phyloP scores from a whole-genome alignment of 768 basidiomycete genomes.

The Leccinum subgranulosum region DNA sequence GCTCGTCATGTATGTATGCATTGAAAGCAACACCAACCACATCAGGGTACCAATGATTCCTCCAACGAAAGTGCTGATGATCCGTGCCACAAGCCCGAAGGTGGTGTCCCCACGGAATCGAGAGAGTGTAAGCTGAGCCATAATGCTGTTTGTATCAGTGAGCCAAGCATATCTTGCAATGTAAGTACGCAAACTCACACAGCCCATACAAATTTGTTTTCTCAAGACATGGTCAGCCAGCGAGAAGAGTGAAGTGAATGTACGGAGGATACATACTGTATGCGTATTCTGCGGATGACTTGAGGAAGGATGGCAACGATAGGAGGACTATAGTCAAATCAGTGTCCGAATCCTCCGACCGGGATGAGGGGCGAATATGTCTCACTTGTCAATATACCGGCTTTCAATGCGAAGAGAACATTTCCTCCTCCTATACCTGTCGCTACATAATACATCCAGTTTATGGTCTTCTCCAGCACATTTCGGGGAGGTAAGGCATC shows the following conservation, averaged over 20 bases:
- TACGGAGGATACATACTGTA: constrained; percentile 42
- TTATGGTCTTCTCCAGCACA: constrained; percentile 49
- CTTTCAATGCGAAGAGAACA: constrained; percentile 67
- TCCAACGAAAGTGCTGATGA: constrained; percentile 64
- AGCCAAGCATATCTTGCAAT: background rate
- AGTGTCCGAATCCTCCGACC: background rate
- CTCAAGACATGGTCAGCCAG: constrained; percentile 31
- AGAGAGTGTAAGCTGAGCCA: constrained; percentile 70
- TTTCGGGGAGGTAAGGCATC: constrained; percentile 73
- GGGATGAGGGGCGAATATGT: background rate
- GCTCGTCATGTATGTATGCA: background rate
- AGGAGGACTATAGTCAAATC: constrained; percentile 43
- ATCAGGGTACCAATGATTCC: constrained; percentile 59
- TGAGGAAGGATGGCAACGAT: constrained; percentile 56
- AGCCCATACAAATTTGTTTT: constrained; percentile 67
- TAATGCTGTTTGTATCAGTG: constrained; percentile 43
- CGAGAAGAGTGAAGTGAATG: background rate
- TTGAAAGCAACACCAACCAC: constrained; percentile 46
- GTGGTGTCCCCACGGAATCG: constrained; percentile 76
- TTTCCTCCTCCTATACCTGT: constrained; percentile 54
- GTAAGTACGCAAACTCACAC: constrained; percentile 42
- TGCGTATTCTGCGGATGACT: constrained; percentile 52
- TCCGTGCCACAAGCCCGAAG: constrained; percentile 59
- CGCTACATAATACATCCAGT: constrained; percentile 39
- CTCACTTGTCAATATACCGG: constrained; percentile 58